Evolutionary conservation across 1,139 yeast species (phyloP).

Genomic region (Protomyces inouyei): DNA sequence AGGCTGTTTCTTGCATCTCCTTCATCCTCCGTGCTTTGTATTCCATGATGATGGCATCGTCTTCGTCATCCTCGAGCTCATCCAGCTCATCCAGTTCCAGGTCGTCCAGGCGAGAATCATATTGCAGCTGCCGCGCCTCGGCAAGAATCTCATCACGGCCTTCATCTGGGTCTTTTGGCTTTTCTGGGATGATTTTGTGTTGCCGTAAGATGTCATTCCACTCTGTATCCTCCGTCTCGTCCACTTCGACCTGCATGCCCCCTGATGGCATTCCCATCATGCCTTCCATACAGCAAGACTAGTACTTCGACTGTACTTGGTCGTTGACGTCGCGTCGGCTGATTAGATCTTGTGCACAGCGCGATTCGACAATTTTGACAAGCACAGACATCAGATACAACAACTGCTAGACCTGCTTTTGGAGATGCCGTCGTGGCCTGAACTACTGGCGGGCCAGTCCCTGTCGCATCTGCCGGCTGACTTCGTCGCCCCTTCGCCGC

Average conservation of each 20-base stretch:
- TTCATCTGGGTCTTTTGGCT: constrained; percentile 82
- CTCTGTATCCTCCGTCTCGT: constrained; percentile 94
- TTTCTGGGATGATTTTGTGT: constrained; percentile 88
- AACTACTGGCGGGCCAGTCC: constrained; percentile 69
- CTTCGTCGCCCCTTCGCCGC: constrained; percentile 68
- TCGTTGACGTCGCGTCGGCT: no score
- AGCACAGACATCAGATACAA: no score
- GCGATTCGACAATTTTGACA: no score
- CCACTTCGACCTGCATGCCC: constrained; percentile 41
- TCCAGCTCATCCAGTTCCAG: constrained; percentile 64
- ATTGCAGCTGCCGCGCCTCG: constrained; percentile 72
- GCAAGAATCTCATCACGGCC: constrained; percentile 82
- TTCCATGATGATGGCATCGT: constrained; percentile 63
- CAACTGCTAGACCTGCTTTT: no score
- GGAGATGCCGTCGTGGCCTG: constrained; percentile 13
- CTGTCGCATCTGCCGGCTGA: constrained; percentile 84
- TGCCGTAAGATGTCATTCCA: constrained; percentile 93
- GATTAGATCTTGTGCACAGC: no score
- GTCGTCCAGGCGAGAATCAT: constrained; percentile 67
- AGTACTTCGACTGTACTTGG: no score
- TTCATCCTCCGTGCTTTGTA: constrained; percentile 73
- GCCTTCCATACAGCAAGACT: neutral
- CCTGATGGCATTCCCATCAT: constrained; percentile 19
- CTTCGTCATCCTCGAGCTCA: constrained; percentile 49
- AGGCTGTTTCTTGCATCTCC: constrained; percentile 60